Percentiles rank a stretch among this genome's conserved stretches.
Conservation (phyloP, 441 rosid species). For the Erodium chrysanthum region DNA sequence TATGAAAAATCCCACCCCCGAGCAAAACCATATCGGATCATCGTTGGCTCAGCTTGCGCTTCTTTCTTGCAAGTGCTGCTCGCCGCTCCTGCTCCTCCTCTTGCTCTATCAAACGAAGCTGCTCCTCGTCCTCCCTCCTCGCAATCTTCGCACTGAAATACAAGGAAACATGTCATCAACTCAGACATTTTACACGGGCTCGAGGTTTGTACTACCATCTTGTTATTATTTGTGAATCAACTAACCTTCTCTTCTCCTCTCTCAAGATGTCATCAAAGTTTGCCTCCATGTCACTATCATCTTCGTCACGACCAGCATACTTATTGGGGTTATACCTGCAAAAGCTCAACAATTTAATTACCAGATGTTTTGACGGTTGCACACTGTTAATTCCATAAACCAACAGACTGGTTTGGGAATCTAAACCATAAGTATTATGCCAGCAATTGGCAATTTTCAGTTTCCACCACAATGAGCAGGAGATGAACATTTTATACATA, state of each 20-base stretch:
- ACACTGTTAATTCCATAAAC: not conserved
- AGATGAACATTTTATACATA: not conserved
- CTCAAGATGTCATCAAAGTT: conserved; percentile 56
- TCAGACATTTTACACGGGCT: not conserved
- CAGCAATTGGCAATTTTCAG: no score
- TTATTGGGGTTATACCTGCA: conserved; percentile 18
- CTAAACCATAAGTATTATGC: not conserved
- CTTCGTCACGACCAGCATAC: conserved; percentile 38
- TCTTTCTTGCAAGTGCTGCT: conserved; percentile 35
- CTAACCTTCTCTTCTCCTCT: conserved; percentile 73
- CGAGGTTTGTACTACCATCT: not conserved
- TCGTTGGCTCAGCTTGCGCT: conserved; percentile 38
- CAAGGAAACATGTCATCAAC: not conserved
- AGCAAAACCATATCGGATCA: not conserved
- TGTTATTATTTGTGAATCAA: not conserved
- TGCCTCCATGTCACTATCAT: conserved; percentile 77
- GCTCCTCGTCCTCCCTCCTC: conserved; percentile 60
- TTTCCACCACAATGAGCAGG: no score
- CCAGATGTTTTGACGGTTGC: no score
- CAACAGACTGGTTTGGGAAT: not conserved
- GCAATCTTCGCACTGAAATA: conserved; percentile 64
- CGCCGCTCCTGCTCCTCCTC: conserved; percentile 54
- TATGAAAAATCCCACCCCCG: not conserved
- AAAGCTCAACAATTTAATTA: not conserved
- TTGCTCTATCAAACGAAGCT: conserved; percentile 48